phyloP scores from a whole-genome alignment of 2,329 filamentous ascomycete species.

The Fusarium pseudocircinatum region DNA sequence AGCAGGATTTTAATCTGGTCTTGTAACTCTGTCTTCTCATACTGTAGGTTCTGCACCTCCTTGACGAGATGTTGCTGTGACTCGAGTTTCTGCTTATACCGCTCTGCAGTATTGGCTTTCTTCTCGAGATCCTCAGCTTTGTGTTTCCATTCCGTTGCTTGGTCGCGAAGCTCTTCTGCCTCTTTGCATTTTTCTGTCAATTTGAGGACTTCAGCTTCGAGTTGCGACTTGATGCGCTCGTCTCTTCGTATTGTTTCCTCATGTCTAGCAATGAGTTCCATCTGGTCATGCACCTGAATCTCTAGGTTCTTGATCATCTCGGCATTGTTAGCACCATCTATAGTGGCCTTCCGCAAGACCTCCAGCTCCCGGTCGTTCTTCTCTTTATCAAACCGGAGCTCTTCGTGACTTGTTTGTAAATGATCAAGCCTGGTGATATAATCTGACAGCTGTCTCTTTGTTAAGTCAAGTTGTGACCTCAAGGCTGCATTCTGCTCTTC shows the following conservation, averaged over 20 bases:
- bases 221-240: conserved; percentile 57
- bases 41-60: conserved; percentile 65
- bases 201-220: conserved; percentile 64
- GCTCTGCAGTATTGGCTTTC: conserved; percentile 70
- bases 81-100: conserved; percentile 71
- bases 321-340: conserved; percentile 62
- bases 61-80: conserved; percentile 63
- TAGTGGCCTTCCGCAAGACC: conserved; percentile 59
- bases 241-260: conserved; percentile 64
- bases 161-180: conserved; percentile 64
- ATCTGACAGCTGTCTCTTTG: conserved; percentile 67
- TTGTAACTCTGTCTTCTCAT: conserved; percentile 63
- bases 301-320: conserved; percentile 65
- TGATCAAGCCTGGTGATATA: conserved; percentile 68
- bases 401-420: conserved; percentile 70
- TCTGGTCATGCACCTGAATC: conserved; percentile 70
- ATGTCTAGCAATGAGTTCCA: conserved; percentile 72
- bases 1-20: conserved; percentile 55
- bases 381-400: conserved; percentile 70
- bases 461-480: conserved; percentile 60
- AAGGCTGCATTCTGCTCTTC: conserved; percentile 65
- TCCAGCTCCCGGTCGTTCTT: conserved; percentile 65
- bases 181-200: conserved; percentile 59
- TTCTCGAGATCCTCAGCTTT: conserved; percentile 67
- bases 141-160: conserved; percentile 67